phyloP scores from a whole-genome alignment of 345 rosid species.

The Gossypium longicalyx region DNA sequence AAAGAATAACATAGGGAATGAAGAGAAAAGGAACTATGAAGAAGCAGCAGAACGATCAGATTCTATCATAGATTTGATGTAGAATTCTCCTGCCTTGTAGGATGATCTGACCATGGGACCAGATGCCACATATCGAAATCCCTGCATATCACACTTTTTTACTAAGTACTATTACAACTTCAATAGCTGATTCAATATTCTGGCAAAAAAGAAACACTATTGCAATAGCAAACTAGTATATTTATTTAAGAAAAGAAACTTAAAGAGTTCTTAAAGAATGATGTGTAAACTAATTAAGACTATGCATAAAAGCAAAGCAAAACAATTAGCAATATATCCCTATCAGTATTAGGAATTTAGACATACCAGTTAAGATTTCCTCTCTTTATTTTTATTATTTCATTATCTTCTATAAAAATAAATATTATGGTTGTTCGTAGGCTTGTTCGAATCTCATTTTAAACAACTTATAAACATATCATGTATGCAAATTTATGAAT shows the following conservation, averaged over 20 bases:
- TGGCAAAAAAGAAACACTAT: background rate
- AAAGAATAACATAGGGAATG: background rate
- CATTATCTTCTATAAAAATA: background rate
- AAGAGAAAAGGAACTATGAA: constrained; percentile 23
- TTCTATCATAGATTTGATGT: constrained; percentile 96
- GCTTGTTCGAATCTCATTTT: no score
- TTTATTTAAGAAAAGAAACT: background rate
- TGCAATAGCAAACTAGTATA: background rate
- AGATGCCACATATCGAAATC: constrained; percentile 95
- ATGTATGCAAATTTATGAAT: no score
- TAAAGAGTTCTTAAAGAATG: background rate
- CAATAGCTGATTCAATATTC: background rate
- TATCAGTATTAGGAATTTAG: background rate
- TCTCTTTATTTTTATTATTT: background rate
- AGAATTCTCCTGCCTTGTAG: constrained; percentile 97
- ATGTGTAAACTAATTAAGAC: background rate
- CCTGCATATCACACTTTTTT: constrained; percentile 41
- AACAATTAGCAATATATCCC: background rate
- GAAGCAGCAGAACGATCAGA: constrained; percentile 73
- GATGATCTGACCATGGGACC: constrained; percentile 99
- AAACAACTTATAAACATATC: no score
- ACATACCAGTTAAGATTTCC: background rate
- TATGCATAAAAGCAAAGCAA: background rate
- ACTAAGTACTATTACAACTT: background rate
- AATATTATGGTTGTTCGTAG: background rate